Base-by-base conservation (phyloP, 257 asterid species). In the Avicennia marina region DNA sequence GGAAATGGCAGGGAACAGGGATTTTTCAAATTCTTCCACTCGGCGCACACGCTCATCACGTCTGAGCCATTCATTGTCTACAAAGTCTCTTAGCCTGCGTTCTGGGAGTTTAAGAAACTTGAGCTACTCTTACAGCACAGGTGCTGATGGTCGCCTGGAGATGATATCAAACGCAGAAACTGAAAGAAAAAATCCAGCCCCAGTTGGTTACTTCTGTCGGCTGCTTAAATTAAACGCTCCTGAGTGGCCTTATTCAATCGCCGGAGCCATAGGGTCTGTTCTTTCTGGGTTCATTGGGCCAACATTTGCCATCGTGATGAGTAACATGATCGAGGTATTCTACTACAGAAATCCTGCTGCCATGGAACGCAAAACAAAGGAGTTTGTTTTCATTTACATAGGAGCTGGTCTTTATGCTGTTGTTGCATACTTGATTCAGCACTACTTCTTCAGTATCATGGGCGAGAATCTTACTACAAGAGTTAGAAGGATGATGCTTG, bases 401-500 rank as follows among this genome's bases (percentile, higher is more conserved):
- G 98, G 98, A 17, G 89, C 95, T 2, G 98, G 98, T 46, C 64
- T 90, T 11, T 90, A 90, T 26, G 98, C 98, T 1, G 98, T 90
- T 3, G 94, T 68, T 7, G 96, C 94, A 4, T 90, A 90, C 75
- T 68, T 90, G 68, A 87, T 90, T 63, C 96, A 90, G 77, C 96
- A 90, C 72, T 90, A 90, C 77, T 87, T 90, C 90, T 90, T 90
- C 57, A 90, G 98, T 38, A 90, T 90, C 69, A 90, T 87, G 96
- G 96, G 98, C 3, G 98, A 90, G 77, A 90, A 90, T 32, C 95
- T 87, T 40, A 90, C 98, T 0, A 90, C 98, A 13, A 78, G 98
- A 77, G 98, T 90, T 19, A 63, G 98, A 40, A 83, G 98, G 64
- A 90, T 90, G 98, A 90, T 90, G 98, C 94, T 90, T 66, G 94